phyloP scores from a whole-genome alignment of 164 flowering plant species.

The Chloranthus sessilifolius region DNA sequence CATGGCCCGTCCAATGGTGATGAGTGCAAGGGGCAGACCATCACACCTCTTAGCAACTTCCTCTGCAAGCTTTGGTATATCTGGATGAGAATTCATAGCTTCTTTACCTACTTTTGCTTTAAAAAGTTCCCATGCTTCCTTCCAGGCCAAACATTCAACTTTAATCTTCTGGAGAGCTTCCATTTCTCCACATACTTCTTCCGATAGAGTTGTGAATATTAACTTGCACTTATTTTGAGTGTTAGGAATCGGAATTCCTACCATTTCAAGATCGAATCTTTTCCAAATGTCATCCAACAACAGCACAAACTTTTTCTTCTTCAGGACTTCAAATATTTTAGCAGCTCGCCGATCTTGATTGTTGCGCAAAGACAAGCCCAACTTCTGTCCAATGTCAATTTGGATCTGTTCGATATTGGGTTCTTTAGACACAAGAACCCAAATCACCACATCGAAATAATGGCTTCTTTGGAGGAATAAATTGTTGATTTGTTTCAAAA shows the following conservation, averaged over 20 bases:
- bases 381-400: background rate
- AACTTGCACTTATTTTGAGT: constrained; percentile 22
- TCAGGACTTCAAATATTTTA: constrained; percentile 4
- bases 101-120: constrained; percentile 11
- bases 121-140: constrained; percentile 27
- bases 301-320: constrained; percentile 20
- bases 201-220: constrained; percentile 23
- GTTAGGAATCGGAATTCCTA: constrained; percentile 27
- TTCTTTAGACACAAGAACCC: constrained; percentile 9
- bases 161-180: constrained; percentile 21
- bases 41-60: constrained; percentile 22
- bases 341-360: background rate
- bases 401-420: background rate
- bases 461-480: background rate
- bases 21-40: constrained; percentile 31
- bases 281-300: constrained; percentile 34
- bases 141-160: constrained; percentile 17
- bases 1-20: constrained; percentile 33
- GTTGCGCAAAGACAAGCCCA: background rate
- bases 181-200: constrained; percentile 23
- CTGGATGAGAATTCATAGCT: background rate
- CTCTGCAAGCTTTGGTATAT: constrained; percentile 16
- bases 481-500: constrained; percentile 14
- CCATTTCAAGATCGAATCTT: constrained; percentile 15
- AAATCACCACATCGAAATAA: constrained; percentile 15